phyloP scores from a whole-genome alignment of 1,139 yeast species.

The Meyerozyma carpophila region DNA sequence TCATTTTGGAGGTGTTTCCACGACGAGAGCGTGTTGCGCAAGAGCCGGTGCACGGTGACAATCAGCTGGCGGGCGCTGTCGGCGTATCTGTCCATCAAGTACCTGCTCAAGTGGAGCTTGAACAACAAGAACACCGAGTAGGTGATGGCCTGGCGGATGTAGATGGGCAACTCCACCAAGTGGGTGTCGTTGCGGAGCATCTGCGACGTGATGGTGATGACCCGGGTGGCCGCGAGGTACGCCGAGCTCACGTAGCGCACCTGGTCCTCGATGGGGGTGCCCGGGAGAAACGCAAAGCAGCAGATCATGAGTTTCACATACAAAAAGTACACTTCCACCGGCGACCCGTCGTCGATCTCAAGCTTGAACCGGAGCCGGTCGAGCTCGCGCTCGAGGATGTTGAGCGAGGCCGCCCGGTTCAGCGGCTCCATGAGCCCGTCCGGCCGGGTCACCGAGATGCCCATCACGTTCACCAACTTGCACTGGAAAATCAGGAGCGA shows the following conservation, averaged over 20 bases:
- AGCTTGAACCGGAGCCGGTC: slow-evolving; percentile 64
- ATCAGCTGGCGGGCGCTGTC: slow-evolving; percentile 91
- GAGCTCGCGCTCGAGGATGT: slow-evolving; percentile 72
- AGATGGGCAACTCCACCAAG: slow-evolving; percentile 80
- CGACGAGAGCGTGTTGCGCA: slow-evolving; percentile 81
- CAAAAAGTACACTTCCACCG: slow-evolving; percentile 73
- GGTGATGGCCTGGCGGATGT: slow-evolving; percentile 78
- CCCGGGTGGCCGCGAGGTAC: slow-evolving; percentile 74
- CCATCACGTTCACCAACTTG: slow-evolving; percentile 80
- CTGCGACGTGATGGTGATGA: slow-evolving; percentile 72
- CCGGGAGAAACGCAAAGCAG: slow-evolving; percentile 87
- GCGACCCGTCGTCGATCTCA: slow-evolving; percentile 54
- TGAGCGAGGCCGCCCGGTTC: slow-evolving; percentile 74
- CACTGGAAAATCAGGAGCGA: slow-evolving; percentile 79
- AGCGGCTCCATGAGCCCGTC: slow-evolving; percentile 87
- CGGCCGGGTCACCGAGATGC: slow-evolving; percentile 79
- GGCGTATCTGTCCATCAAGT: slow-evolving; percentile 68
- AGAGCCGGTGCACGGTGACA: slow-evolving; percentile 85
- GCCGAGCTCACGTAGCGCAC: slow-evolving; percentile 80
- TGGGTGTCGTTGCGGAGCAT: slow-evolving; percentile 49
- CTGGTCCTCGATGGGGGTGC: slow-evolving; percentile 85
- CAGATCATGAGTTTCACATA: slow-evolving; percentile 80
- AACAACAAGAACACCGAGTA: slow-evolving; percentile 77
- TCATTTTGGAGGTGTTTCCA: slow-evolving; percentile 93
- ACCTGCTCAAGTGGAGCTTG: slow-evolving; percentile 76